Base-by-base conservation (phyloP, 306 rosid species). In the Begonia fuchsioides region DNA sequence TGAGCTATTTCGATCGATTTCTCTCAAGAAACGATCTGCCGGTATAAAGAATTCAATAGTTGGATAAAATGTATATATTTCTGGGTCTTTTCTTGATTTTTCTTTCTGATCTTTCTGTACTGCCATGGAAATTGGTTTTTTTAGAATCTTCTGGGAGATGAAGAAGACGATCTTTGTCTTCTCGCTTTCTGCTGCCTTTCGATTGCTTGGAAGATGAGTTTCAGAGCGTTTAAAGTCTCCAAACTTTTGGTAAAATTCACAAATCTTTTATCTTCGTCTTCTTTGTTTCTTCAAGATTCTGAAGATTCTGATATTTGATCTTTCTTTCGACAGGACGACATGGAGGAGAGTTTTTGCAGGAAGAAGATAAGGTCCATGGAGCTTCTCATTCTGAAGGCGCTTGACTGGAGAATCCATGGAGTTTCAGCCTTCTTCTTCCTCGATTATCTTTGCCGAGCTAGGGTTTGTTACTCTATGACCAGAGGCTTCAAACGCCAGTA, bases 1-100 rank as follows among this genome's bases (percentile, higher is more conserved):
- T 58, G 54, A 58, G 49, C 15, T 58, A 48, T 35, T 58, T 47
- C 10, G 62, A 58, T 49, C 62, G 62, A 8, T 58, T n/a, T 35
- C 3, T 48, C 41, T 18, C 58, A 43, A 11, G 6, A 43, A 49
- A 38, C 38, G 12, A 12, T 16, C 13, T 58, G 15, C 54, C 39
- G 62, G 62, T 58, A 55, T 44, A 13, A 8, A 43, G 35, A 43
- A 3, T 15, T 1, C 15, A 9, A n/a, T n/a, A n/a, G n/a, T n/a
- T 9, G 15, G 15, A 9, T 46, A 13, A 9, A 9, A 8, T 46
- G 10, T 12, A 41, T n/a, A n/a, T 41, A 41, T 8, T 41, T 41
- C 18, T 46, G 13, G 15, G 15, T 46, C 18, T 15, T 46, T 46
- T 9, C 2, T 46, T 11, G 8, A 26, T 26, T 5, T 3, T 26